Conservation (phyloP, 345 rosid species). For the Aegle marmelos region DNA sequence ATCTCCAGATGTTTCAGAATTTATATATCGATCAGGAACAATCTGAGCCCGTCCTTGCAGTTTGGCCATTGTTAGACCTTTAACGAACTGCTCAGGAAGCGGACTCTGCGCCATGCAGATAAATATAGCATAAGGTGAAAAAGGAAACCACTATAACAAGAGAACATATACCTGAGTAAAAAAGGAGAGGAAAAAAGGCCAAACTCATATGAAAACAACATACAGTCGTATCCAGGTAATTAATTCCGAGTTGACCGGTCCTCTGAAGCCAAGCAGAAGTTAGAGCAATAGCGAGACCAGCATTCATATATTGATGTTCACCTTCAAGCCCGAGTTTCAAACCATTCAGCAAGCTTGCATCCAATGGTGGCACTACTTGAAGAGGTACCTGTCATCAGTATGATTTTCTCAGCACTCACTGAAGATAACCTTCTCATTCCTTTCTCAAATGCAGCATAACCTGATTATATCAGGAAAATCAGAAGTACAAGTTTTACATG, state of each 20-base stretch:
- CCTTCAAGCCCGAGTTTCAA: slow-evolving; percentile 86
- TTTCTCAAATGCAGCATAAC: slow-evolving; percentile 14
- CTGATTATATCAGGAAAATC: neutral
- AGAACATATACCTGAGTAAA: neutral
- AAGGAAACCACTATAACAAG: slow-evolving; percentile 7
- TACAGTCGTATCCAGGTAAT: slow-evolving; percentile 52
- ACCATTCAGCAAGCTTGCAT: slow-evolving; percentile 54
- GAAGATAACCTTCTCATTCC: neutral
- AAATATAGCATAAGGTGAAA: neutral
- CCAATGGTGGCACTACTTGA: slow-evolving; percentile 60
- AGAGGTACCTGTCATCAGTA: slow-evolving; percentile 64
- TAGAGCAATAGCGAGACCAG: slow-evolving; percentile 32
- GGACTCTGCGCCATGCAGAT: slow-evolving; percentile 45
- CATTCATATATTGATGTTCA: slow-evolving; percentile 88
- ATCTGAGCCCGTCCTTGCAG: slow-evolving; percentile 96
- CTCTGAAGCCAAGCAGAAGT: slow-evolving; percentile 34
- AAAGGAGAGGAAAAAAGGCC: neutral
- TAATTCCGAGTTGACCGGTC: slow-evolving; percentile 57
- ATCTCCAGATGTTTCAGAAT: slow-evolving; percentile 50
- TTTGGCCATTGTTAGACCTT: slow-evolving; percentile 74
- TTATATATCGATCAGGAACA: slow-evolving; percentile 54
- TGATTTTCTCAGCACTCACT: neutral
- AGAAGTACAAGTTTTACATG: neutral
- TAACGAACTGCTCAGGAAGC: slow-evolving; percentile 77
- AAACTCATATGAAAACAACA: slow-evolving; percentile 2